Conservation (phyloP, 140 eudicot species). For the Oenanthe javanica region DNA sequence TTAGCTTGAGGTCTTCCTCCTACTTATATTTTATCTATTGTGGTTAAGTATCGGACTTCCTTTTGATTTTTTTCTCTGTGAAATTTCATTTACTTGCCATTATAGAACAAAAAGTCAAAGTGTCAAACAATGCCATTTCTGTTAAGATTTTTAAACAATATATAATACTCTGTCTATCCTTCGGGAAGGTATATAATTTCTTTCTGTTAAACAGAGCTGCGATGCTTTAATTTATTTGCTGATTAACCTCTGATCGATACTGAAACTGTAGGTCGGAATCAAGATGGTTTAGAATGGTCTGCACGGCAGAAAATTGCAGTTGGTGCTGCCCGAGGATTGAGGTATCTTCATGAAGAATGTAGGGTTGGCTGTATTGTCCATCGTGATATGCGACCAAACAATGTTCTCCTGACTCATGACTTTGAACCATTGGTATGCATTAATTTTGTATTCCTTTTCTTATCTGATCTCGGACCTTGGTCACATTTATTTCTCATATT, state of each 20-base stretch:
- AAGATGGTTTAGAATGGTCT: slow-evolving; percentile 50
- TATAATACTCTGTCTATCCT: neutral
- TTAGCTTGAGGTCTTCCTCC: neutral
- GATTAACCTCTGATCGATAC: neutral
- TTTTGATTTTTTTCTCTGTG: neutral
- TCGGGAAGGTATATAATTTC: neutral
- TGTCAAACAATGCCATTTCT: no score
- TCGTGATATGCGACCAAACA: slow-evolving; percentile 88
- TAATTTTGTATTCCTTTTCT: neutral
- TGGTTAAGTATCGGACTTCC: neutral
- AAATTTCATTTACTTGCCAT: neutral
- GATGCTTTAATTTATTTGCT: neutral
- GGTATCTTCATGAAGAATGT: slow-evolving; percentile 93
- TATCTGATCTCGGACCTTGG: neutral
- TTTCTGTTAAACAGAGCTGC: neutral
- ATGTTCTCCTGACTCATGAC: slow-evolving; percentile 84
- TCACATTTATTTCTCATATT: neutral
- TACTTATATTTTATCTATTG: neutral
- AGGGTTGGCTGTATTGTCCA: slow-evolving; percentile 89
- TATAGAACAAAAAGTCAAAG: neutral
- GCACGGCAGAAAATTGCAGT: slow-evolving; percentile 73
- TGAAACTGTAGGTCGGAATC: slow-evolving; percentile 31
- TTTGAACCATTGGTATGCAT: slow-evolving; percentile 63
- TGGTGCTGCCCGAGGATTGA: slow-evolving; percentile 83
- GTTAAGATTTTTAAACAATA: neutral